Conservation (phyloP, 306 rosid genomes). For the Quercus ilex region DNA sequence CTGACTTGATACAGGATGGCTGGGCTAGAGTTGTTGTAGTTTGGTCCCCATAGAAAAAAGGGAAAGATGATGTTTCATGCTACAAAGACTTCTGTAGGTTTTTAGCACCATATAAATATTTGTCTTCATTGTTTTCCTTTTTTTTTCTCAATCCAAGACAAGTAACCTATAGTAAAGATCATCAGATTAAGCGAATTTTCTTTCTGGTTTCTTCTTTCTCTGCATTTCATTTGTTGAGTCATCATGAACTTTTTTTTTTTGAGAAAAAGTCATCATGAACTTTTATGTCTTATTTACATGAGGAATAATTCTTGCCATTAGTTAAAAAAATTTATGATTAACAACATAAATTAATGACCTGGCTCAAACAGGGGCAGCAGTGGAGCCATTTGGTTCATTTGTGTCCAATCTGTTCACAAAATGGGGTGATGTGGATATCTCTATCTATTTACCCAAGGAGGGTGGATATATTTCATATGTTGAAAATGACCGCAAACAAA, state of each 20-base stretch:
- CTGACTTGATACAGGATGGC: no score
- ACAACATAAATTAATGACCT: conserved; percentile 15
- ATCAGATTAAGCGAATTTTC: conserved; percentile 11
- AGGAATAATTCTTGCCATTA: conserved; percentile 2
- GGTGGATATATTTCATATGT: conserved; percentile 55
- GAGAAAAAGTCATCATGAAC: not conserved
- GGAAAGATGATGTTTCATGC: not conserved
- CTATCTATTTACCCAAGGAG: conserved; percentile 53
- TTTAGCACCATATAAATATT: not conserved
- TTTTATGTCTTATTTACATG: conserved; percentile 3
- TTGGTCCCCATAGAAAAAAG: not conserved
- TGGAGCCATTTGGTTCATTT: conserved; percentile 92
- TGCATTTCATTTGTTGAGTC: not conserved
- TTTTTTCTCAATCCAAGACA: not conserved
- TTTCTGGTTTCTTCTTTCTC: conserved; percentile 5
- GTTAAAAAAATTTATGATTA: conserved; percentile 3
- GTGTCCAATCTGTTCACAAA: conserved; percentile 69
- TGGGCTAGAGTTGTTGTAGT: no score
- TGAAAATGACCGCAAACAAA: conserved; percentile 57
- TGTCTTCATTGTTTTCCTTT: not conserved
- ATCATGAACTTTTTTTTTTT: not conserved
- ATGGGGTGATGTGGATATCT: conserved; percentile 92
- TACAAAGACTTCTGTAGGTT: not conserved
- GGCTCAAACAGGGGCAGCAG: conserved; percentile 71
- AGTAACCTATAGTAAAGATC: not conserved